Conservation (phyloP, 208 protist genomes). For the Trypanosoma theileri region DNA sequence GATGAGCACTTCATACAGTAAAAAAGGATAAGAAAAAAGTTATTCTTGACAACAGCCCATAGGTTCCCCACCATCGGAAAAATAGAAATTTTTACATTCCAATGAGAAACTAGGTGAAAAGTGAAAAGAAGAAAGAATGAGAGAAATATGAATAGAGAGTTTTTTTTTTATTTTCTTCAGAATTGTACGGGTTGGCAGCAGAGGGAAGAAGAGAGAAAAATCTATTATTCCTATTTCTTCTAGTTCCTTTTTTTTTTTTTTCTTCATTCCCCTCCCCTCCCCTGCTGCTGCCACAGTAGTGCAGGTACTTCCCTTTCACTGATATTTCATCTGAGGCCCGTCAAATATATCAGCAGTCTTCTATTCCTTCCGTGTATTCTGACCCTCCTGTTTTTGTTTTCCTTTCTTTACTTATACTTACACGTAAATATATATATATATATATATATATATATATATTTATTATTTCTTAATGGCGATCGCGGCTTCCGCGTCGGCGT, state of each 20-base stretch:
- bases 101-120: no score
- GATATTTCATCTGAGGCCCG: no score
- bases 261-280: slow-evolving; percentile 10
- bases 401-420: background rate
- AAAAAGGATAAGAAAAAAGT: background rate
- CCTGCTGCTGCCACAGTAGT: background rate
- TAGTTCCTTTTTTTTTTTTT: slow-evolving; percentile 13
- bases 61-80: slow-evolving; percentile 12
- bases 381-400: background rate
- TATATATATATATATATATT: background rate
- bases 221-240: background rate
- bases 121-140: no score
- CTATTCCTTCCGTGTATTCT: background rate
- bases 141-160: no score
- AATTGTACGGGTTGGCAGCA: no score
- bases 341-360: no score
- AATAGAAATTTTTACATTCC: slow-evolving; percentile 11
- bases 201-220: no score
- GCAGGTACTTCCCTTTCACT: background rate
- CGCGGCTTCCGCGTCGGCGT: slow-evolving; percentile 9
- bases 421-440: background rate
- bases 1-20: background rate
- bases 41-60: background rate
- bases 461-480: background rate
- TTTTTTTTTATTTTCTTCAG: no score